Conservation (phyloP, 345 rosid species). For the Moringa oleifera region DNA sequence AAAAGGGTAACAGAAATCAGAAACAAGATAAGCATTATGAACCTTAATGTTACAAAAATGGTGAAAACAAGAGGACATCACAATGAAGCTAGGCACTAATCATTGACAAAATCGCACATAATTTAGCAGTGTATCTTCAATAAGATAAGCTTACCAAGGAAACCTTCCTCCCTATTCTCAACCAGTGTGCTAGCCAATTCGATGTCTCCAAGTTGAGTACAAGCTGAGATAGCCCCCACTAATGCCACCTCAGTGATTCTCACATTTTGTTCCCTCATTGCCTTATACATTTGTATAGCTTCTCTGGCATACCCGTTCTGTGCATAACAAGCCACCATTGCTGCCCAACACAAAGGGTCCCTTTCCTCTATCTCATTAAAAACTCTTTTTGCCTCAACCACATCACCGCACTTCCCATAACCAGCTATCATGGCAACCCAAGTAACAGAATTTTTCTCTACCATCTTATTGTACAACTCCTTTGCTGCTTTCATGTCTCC, state of each 20-base stretch:
- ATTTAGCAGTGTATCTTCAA: neutral
- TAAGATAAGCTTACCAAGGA: constrained; percentile 27
- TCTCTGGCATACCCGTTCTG: constrained; percentile 41
- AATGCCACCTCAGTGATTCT: constrained; percentile 36
- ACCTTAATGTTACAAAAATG: neutral
- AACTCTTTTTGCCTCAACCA: constrained; percentile 35
- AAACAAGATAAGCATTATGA: neutral
- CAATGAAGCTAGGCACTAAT: no score
- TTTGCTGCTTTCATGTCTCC: constrained; percentile 35
- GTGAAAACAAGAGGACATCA: neutral
- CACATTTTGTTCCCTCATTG: constrained; percentile 21
- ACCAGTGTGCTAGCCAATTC: constrained; percentile 35
- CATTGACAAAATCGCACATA: neutral
- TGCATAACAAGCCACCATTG: constrained; percentile 49
- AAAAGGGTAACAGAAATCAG: neutral
- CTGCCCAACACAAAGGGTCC: constrained; percentile 46
- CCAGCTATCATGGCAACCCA: constrained; percentile 52
- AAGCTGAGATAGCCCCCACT: constrained; percentile 36
- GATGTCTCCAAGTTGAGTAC: constrained; percentile 51
- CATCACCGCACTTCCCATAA: constrained; percentile 36
- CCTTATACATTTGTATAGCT: constrained; percentile 29
- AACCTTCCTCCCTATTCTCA: constrained; percentile 25
- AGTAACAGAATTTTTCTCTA: constrained; percentile 30
- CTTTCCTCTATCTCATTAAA: constrained; percentile 33
- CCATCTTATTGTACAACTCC: constrained; percentile 32